Conservation (phyloP, 306 rosid genomes). For the Corylus avellana region DNA sequence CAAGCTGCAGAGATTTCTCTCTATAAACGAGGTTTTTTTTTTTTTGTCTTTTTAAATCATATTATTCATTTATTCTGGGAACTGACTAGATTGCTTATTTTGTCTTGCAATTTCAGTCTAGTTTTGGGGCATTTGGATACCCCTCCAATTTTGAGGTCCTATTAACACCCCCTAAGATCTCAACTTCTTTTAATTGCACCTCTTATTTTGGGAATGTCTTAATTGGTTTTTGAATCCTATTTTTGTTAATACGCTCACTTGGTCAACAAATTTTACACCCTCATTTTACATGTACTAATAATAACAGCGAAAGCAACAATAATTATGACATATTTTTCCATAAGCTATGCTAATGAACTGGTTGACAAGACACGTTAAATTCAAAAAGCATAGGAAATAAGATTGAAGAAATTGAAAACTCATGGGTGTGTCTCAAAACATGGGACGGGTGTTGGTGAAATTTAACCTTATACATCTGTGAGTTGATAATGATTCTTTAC, state of each 20-base stretch:
- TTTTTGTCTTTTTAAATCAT: background rate
- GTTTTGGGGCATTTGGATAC: background rate
- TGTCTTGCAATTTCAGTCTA: background rate
- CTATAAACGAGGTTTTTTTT: slow-evolving; percentile 59
- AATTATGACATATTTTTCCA: background rate
- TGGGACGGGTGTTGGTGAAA: background rate
- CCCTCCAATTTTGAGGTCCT: too few relatives aligned
- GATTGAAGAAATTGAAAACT: background rate
- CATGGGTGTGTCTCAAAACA: background rate
- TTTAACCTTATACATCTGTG: background rate
- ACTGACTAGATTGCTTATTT: background rate
- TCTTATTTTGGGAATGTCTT: too few relatives aligned
- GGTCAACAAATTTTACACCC: background rate
- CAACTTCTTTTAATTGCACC: background rate
- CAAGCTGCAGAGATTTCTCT: slow-evolving; percentile 61
- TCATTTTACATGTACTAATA: too few relatives aligned
- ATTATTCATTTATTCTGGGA: background rate
- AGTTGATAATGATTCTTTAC: too few relatives aligned
- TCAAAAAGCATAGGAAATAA: background rate
- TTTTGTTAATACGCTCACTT: background rate
- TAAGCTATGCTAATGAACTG: background rate
- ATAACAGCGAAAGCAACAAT: too few relatives aligned
- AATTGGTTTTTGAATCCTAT: too few relatives aligned
- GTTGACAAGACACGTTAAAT: background rate
- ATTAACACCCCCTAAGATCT: background rate